phyloP scores from a whole-genome alignment of 2,329 filamentous ascomycete species.

The Paecilomyces variotii region DNA sequence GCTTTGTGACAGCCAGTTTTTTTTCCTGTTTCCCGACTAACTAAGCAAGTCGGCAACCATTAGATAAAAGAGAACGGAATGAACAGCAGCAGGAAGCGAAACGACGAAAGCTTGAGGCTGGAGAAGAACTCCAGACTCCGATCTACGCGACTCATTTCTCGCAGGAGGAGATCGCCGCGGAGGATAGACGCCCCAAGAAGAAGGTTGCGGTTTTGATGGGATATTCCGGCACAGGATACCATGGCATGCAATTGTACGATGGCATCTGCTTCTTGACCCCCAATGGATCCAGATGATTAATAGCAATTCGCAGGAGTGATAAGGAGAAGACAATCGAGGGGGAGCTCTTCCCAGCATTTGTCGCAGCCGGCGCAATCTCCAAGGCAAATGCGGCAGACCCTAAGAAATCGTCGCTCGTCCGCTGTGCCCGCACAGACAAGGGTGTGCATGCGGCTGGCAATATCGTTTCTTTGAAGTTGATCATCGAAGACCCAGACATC shows the following conservation, averaged over 20 bases:
- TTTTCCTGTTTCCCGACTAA: conserved; percentile 33
- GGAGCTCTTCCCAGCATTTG: conserved; percentile 86
- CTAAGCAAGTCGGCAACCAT: conserved; percentile 43
- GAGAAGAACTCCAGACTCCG: conserved; percentile 30
- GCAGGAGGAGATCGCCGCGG: conserved; percentile 78
- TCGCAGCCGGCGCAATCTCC: conserved; percentile 84
- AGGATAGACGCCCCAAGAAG: conserved; percentile 82
- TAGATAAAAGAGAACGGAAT: conserved; percentile 47
- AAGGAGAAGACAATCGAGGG: conserved; percentile 90
- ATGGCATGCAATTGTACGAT: conserved; percentile 78
- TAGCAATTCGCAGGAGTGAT: conserved; percentile 30
- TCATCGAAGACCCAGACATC: conserved; percentile 82
- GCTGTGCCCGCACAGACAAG: conserved; percentile 94
- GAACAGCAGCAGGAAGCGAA: conserved; percentile 47
- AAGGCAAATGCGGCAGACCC: conserved; percentile 96
- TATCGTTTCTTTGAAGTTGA: conserved; percentile 89
- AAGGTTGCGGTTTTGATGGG: conserved; percentile 95
- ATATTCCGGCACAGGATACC: conserved; percentile 93
- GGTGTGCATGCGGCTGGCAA: conserved; percentile 95
- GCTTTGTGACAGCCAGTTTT: conserved; percentile 4
- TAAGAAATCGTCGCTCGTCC: conserved; percentile 88
- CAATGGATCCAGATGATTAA: neutral
- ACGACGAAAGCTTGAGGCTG: conserved; percentile 45
- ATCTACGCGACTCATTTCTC: conserved; percentile 55
- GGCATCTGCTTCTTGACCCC: neutral